A percentile compares a stretch with the other conserved stretches of the same genome.
These are phyloP conservation scores for Fusarium compactum DNA, from an alignment of 2,329 filamentous ascomycete genomes.

Conservation along the genomic window DNA sequence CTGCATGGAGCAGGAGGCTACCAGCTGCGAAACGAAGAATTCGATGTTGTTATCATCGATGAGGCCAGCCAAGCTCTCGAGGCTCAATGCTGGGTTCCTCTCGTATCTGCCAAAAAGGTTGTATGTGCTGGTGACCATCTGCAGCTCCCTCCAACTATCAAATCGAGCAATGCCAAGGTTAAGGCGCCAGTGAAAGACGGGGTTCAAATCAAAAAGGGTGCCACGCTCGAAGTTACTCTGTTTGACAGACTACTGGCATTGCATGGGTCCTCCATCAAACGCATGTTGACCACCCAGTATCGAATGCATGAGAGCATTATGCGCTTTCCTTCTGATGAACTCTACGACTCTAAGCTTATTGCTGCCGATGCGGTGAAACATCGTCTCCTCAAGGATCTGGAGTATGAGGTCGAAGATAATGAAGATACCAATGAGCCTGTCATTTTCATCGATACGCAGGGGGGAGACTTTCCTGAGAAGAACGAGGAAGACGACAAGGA, in stretches of 20 bases:
- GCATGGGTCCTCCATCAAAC: constrained; percentile 86
- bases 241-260: constrained; percentile 89
- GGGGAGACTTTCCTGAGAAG: constrained; percentile 89
- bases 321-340: constrained; percentile 88
- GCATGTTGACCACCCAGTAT: constrained; percentile 97
- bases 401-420: constrained; percentile 80
- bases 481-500: constrained; percentile 77
- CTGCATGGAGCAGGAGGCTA: constrained; percentile 91
- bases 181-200: constrained; percentile 55
- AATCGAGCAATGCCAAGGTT: constrained; percentile 73
- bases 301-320: constrained; percentile 98
- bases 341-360: constrained; percentile 85
- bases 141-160: constrained; percentile 94
- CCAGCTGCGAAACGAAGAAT: constrained; percentile 81
- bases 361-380: constrained; percentile 83
- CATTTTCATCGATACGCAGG: constrained; percentile 96
- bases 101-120: constrained; percentile 83
- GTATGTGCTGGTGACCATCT: constrained; percentile 95
- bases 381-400: constrained; percentile 80
- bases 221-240: constrained; percentile 86
- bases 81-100: constrained; percentile 95
- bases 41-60: constrained; percentile 95
- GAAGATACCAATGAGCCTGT: constrained; percentile 91
- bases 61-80: constrained; percentile 96
- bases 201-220: constrained; percentile 59